Evolutionary conservation across 345 rosid genomes (phyloP).

Genomic region (Linum trigynum): DNA sequence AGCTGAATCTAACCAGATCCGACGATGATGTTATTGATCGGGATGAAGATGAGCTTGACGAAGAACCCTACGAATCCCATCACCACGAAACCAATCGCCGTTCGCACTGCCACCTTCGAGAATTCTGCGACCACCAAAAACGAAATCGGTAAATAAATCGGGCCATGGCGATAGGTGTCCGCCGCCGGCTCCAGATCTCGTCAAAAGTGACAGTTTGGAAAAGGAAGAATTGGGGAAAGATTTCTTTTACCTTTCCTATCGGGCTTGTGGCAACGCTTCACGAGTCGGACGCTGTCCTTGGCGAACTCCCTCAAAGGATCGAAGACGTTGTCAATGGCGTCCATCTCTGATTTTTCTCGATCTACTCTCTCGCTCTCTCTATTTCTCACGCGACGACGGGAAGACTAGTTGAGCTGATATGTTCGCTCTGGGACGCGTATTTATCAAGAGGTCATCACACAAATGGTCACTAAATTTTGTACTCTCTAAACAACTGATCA

Average conservation of each 20-base stretch:
- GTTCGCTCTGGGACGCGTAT: neutral
- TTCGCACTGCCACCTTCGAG: slow-evolving; percentile 1
- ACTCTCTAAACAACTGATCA: too few species aligned
- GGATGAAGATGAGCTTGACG: slow-evolving; percentile 7
- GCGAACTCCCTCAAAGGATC: slow-evolving; percentile 6
- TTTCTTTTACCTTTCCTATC: neutral
- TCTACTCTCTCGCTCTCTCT: neutral
- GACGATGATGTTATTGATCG: slow-evolving; percentile 7
- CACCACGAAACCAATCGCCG: slow-evolving; percentile 9
- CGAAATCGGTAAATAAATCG: neutral
- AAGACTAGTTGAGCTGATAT: neutral
- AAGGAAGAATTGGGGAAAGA: neutral
- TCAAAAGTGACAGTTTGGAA: neutral
- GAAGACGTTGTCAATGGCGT: slow-evolving; percentile 4
- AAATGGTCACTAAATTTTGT: too few species aligned
- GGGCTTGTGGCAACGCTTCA: slow-evolving; percentile 9
- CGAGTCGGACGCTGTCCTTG: slow-evolving; percentile 4
- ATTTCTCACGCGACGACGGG: neutral
- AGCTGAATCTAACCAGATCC: neutral
- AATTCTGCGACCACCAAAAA: neutral
- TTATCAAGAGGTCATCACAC: neutral
- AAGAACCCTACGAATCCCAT: slow-evolving; percentile 7
- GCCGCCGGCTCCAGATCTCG: neutral
- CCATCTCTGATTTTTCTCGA: neutral
- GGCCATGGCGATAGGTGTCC: neutral